These are phyloP conservation scores for Apophysomyces sp. DNA, from an alignment of 371 early-diverging fungal genomes.

Conservation along the genomic window DNA sequence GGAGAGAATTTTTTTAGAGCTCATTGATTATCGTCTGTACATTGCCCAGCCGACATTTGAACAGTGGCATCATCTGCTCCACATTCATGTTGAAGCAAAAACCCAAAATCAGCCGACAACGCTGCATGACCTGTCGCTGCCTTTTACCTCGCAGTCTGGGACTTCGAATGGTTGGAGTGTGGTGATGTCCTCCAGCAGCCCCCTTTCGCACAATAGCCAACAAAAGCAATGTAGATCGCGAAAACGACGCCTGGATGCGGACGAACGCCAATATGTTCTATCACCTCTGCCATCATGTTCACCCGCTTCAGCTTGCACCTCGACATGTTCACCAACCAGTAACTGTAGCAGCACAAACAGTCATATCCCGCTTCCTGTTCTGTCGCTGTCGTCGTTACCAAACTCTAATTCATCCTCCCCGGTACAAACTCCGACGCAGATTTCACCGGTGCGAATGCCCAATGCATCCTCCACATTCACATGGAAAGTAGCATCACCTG, in stretches of 20 bases:
- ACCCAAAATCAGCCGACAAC: conserved; percentile 18
- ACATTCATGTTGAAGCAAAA: conserved; percentile 29
- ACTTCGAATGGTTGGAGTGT: not conserved
- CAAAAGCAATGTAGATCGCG: not conserved
- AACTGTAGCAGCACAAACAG: not conserved
- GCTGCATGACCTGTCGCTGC: conserved; percentile 11
- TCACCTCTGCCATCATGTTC: conserved; percentile 7
- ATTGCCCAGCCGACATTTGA: conserved; percentile 62
- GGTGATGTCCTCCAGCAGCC: not conserved
- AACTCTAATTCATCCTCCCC: conserved; percentile 44
- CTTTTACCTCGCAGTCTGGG: not conserved
- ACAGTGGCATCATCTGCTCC: conserved; percentile 41
- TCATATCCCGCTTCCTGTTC: conserved; percentile 18
- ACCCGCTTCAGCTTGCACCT: conserved; percentile 16
- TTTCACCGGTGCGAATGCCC: conserved; percentile 29
- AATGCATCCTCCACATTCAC: not conserved
- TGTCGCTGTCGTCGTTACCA: conserved; percentile 40
- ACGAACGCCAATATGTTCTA: not conserved
- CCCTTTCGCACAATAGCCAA: not conserved
- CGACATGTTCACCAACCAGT: conserved; percentile 17
- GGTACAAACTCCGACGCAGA: conserved; percentile 41
- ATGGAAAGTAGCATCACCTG: conserved; percentile 9
- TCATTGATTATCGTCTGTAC: conserved; percentile 74
- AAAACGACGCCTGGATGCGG: conserved; percentile 10
- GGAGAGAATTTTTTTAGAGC: conserved; percentile 69